Base-by-base conservation (phyloP, 139 green algal genomes). In the Coelastrella sp. region DNA sequence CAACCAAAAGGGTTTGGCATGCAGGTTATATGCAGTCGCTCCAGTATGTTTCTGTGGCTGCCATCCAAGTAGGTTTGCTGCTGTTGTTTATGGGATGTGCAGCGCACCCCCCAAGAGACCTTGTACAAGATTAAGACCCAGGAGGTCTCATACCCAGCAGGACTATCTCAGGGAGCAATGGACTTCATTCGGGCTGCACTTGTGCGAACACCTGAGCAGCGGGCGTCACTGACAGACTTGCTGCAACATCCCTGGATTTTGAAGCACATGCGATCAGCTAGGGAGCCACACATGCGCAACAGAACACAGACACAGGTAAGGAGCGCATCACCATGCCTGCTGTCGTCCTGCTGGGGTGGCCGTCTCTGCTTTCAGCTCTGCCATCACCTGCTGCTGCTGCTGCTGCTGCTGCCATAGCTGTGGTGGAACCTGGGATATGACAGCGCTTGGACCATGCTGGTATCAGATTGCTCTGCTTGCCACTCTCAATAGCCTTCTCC, bases 71-170 rank as follows among this genome's bases (percentile, higher is more conserved):
- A n/a, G n/a, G n/a, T n/a, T 57, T 0, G 0, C 45, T 57, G 45
- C 62, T 34, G n/a, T n/a, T n/a, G n/a, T n/a, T n/a, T n/a, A n/a
- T n/a, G n/a, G n/a, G n/a, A n/a, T n/a, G n/a, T 71, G 74, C 86
- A 90, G 86, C 80, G 73, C 13, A 73, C 75, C 0, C 74, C 89
- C 23, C 87, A 90, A 45, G 86, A 92, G 81, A 92, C 89, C 13
- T 63, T 92, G 69, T 85, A 79, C 40, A 87, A 87, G 27, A 90
- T 92, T 81, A 77, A 82, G 19, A 88, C 84, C 23, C 88, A 91
- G 71, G 53, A 82, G 45, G 87, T 90, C 19, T 43, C 74, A n/a
- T 92, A 90, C 43, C 89, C 87, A 0, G 3, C 17, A 19, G 45
- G 69, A 27, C 82, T 91, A 50, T 87, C 88, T 0, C 37, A 85